Evolutionary conservation across 2,329 filamentous ascomycete genomes (phyloP).

Genomic region (Stachybotrys echinatus): DNA sequence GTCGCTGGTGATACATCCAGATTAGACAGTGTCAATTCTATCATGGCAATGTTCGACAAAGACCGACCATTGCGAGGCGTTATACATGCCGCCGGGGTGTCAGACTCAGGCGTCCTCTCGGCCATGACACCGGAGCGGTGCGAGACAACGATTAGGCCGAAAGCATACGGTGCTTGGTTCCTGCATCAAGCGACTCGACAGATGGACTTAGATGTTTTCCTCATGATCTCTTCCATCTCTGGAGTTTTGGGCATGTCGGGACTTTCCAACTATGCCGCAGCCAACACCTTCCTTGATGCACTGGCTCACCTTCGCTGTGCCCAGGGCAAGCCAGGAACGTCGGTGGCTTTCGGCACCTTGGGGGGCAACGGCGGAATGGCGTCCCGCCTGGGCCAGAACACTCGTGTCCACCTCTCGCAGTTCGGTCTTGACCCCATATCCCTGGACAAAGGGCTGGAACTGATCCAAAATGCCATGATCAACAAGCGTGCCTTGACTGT

Average conservation of each 20-base stretch:
- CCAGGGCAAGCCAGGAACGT: conserved; percentile 9
- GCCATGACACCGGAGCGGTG: conserved; percentile 27
- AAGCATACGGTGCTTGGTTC: conserved; percentile 26
- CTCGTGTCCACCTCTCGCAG: conserved; percentile 3
- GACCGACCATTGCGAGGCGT: conserved; percentile 7
- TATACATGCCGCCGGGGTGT: conserved; percentile 9
- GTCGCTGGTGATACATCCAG: conserved; percentile 7
- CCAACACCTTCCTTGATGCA: conserved; percentile 32
- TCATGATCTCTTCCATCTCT: conserved; percentile 25
- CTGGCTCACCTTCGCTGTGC: conserved; percentile 26
- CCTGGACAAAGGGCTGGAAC: conserved; percentile 2
- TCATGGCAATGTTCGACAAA: conserved; percentile 6
- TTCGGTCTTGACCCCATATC: conserved; percentile 6
- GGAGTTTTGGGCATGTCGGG: conserved; percentile 24
- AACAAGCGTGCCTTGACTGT: conserved; percentile 7
- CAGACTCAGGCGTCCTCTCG: conserved; percentile 8
- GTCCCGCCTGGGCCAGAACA: conserved; percentile 3
- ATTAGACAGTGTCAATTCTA: neutral
- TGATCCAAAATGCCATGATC: conserved; percentile 2
- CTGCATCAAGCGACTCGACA: conserved; percentile 17
- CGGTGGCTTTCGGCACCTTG: conserved; percentile 7
- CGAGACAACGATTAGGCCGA: conserved; percentile 16
- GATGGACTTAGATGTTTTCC: conserved; percentile 27
- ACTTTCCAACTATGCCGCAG: conserved; percentile 33
- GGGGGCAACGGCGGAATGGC: conserved; percentile 7